Percentiles rank a stretch among this genome's conserved stretches.
phyloP scores from a whole-genome alignment of 2,329 filamentous ascomycete species.

The Fusarium sp. region DNA sequence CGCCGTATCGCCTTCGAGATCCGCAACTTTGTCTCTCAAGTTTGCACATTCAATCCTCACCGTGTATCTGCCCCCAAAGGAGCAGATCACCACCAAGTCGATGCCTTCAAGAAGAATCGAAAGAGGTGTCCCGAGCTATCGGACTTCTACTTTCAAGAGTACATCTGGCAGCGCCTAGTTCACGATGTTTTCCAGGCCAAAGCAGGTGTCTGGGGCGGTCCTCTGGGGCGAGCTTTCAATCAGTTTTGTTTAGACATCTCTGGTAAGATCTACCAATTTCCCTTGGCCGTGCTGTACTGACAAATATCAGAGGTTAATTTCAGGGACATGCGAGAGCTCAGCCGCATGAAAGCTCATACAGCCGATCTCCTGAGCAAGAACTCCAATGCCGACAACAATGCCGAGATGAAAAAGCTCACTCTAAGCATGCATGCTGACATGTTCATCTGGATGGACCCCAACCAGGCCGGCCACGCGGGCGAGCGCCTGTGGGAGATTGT shows the following conservation, averaged over 20 bases:
- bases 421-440: conserved; percentile 2
- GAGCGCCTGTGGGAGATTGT: conserved; percentile 9
- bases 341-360: conserved; percentile 21
- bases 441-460: conserved; percentile 24
- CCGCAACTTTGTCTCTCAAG: conserved; percentile 10
- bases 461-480: neutral
- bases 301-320: conserved; percentile 6
- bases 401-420: neutral
- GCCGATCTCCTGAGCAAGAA: conserved; percentile 1
- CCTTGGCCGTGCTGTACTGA: neutral
- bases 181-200: conserved; percentile 14
- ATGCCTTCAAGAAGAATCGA: conserved; percentile 11
- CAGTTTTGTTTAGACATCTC: conserved; percentile 28
- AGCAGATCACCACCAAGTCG: neutral
- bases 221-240: conserved; percentile 21
- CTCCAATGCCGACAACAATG: neutral
- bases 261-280: neutral
- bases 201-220: conserved; percentile 23
- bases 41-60: conserved; percentile 20
- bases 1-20: conserved; percentile 5
- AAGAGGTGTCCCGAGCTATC: conserved; percentile 3
- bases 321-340: conserved; percentile 21
- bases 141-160: conserved; percentile 5
- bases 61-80: neutral
- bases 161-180: conserved; percentile 29